phyloP scores from a whole-genome alignment of 495 filamentous ascomycete species.

The Aspergillus leporis region DNA sequence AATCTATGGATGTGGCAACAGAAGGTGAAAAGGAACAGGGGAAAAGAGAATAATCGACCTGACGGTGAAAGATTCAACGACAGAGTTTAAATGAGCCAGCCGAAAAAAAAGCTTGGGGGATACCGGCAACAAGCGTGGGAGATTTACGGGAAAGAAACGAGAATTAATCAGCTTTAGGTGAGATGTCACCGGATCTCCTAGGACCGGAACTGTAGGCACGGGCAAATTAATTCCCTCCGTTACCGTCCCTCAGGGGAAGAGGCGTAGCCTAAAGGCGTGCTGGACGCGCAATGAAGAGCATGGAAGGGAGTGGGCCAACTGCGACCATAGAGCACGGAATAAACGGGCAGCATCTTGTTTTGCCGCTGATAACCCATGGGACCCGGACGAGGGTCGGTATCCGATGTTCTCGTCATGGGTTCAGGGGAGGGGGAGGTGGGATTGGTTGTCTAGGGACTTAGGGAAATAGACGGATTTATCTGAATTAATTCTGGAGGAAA shows the following conservation, averaged over 20 bases:
- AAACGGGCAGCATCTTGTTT: conserved; percentile 9
- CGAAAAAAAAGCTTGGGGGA: not conserved
- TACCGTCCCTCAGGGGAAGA: not conserved
- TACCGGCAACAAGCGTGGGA: not conserved
- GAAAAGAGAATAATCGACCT: not conserved
- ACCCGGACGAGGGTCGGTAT: not conserved
- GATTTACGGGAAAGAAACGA: not conserved
- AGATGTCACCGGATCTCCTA: not conserved
- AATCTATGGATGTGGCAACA: not conserved
- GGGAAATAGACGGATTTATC: not conserved
- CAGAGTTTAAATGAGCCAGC: conserved; percentile 1
- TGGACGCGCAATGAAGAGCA: not conserved
- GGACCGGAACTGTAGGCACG: not conserved
- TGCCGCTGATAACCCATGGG: not conserved
- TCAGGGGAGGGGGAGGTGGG: not conserved
- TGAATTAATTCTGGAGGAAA: not conserved
- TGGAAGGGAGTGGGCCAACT: conserved; percentile 9
- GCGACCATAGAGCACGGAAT: conserved; percentile 13
- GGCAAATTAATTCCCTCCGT: not conserved
- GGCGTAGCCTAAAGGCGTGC: not conserved
- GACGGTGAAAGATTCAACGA: not conserved
- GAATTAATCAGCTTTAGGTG: not conserved
- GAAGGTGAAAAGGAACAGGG: not conserved
- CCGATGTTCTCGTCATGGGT: not conserved
- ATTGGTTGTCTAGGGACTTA: not conserved